Evolutionary conservation across 2,329 filamentous ascomycete genomes (phyloP), one percentile per base, ranked within the genome.

Genomic region (Sarocladium brachiariae): DNA sequence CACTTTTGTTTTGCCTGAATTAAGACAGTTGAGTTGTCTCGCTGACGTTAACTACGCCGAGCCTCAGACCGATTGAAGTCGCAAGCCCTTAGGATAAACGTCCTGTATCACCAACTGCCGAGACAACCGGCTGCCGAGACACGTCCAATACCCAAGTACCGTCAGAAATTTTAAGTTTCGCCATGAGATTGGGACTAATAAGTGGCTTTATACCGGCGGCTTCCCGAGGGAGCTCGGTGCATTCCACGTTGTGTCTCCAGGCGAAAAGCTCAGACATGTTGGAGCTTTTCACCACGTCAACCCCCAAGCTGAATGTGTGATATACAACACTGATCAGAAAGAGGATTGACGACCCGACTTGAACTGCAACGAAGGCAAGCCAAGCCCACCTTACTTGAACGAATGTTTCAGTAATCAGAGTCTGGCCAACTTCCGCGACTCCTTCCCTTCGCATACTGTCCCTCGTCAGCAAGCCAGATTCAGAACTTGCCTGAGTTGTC

Each of bases 221-320:
- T 24, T 11, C 46, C 14, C 11, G 13, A 5, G 46, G 31, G 4
- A 35, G 19, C 18, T 49, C 16, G 10, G 9, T 24, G 23, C 24
- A n/a, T 8, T 4, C 31, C 6, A 2, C 13, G 18, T 24, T 25
- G 25, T 51, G 27, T 87, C 41, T 37, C 38, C 18, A 37, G 5
- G 52, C 52, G 35, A 54, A 52, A 3, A 54, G 45, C n/a, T 50
- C 50, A 14, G 52, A 47, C 10, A 46, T 34, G 45, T 52, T 50
- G 35, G 46, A 50, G 49, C 53, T 57, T 45, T 57, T 56, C 9
- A 56, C 52, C 4, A 57, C 52, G 6, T 55, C 56, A 4, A 57
- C 46, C 2, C 50, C 53, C 7, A 53, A 38, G 3, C 19, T 14
- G n/a, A 27, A 47, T 1, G 53, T 52, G n/a, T 50, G 30, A 14